Conservation (phyloP, 345 rosid species). For the Salix suchowensis region DNA sequence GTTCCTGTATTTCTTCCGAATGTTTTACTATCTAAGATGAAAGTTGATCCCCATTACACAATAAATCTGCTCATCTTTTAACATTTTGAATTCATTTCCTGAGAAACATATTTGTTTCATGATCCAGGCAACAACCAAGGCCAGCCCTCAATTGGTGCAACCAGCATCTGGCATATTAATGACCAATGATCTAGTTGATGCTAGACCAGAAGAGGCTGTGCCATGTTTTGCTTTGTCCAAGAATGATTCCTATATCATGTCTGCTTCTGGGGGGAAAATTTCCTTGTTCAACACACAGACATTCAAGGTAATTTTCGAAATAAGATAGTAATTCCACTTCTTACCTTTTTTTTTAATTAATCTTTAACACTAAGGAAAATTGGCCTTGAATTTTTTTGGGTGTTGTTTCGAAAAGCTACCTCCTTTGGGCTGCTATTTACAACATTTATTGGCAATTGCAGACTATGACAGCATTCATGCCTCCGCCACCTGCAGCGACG, state of each 20-base stretch:
- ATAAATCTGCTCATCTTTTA: background rate
- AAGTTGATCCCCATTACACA: background rate
- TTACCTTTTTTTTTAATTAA: background rate
- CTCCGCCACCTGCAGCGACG: constrained; percentile 44
- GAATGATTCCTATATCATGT: constrained; percentile 40
- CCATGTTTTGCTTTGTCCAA: constrained; percentile 42
- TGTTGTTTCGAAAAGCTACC: background rate
- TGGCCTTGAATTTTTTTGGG: background rate
- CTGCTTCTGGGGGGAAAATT: constrained; percentile 42
- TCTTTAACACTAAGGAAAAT: background rate
- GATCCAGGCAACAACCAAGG: constrained; percentile 37
- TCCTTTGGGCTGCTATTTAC: constrained; percentile 2
- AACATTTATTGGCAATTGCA: constrained; percentile 15
- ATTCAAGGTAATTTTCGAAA: constrained; percentile 26
- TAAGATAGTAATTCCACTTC: background rate
- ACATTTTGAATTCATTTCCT: background rate
- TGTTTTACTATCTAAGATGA: background rate
- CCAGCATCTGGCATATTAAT: constrained; percentile 29
- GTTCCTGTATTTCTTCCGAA: background rate
- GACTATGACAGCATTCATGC: constrained; percentile 40
- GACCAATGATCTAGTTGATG: constrained; percentile 31
- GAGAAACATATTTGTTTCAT: background rate
- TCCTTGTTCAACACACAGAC: constrained; percentile 39
- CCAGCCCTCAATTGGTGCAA: constrained; percentile 25
- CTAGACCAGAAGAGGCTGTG: constrained; percentile 16